Percentiles rank a stretch among this genome's conserved stretches.
These are phyloP conservation scores for Tremellales sp. DNA, from an alignment of 1,284 basidiomycete genomes.

Conservation along the genomic window DNA sequence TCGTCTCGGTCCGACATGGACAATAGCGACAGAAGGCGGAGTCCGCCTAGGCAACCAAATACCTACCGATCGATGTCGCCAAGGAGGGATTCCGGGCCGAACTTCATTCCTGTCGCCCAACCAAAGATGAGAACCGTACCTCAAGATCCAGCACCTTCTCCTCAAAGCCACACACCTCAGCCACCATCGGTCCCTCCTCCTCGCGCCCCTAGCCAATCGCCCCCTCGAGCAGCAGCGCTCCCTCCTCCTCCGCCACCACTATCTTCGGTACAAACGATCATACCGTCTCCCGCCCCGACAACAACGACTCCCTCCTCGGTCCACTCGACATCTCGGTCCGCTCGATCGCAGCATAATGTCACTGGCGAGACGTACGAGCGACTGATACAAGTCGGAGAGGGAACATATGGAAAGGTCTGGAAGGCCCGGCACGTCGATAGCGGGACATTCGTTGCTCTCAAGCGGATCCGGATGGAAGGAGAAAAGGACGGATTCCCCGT, in stretches of 20 bases:
- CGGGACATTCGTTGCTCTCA: slow-evolving; percentile 79
- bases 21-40: no score
- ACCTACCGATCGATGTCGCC: slow-evolving; percentile 1
- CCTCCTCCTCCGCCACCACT: not conserved
- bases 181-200: not conserved
- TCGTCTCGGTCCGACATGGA: no score
- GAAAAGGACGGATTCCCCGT: slow-evolving; percentile 98
- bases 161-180: not conserved
- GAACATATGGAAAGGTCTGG: slow-evolving; percentile 99
- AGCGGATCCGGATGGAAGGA: slow-evolving; percentile 96
- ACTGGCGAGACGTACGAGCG: slow-evolving; percentile 68
- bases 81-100: not conserved
- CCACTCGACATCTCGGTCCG: not conserved
- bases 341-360: not conserved
- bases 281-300: not conserved
- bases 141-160: not conserved
- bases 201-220: not conserved
- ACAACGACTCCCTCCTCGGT: not conserved
- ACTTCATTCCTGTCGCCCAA: slow-evolving; percentile 4
- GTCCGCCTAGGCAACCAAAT: not conserved
- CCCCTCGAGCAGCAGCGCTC: slow-evolving; percentile 1
- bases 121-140: not conserved
- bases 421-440: slow-evolving; percentile 83
- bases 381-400: slow-evolving; percentile 92
- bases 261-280: not conserved